phyloP scores from a whole-genome alignment of 2,329 filamentous ascomycete species.

The Beauveria sp. region DNA sequence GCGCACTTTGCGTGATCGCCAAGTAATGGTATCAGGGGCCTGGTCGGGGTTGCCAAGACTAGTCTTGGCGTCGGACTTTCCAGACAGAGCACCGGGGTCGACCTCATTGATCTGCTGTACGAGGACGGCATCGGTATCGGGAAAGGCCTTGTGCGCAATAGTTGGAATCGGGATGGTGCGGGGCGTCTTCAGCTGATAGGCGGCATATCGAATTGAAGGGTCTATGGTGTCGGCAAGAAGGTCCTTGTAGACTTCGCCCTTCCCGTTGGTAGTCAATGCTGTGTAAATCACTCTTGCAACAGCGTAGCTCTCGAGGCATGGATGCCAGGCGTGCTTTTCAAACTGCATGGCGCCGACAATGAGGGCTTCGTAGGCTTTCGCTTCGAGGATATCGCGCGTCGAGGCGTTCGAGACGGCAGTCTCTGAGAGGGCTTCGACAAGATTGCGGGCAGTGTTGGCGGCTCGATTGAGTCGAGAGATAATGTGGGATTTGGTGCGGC shows the following conservation, averaged over 20 bases:
- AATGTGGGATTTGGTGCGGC: constrained; percentile 78
- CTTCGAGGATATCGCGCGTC: constrained; percentile 70
- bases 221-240: constrained; percentile 80
- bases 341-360: constrained; percentile 72
- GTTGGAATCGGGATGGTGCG: constrained; percentile 74
- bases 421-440: constrained; percentile 61
- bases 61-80: constrained; percentile 38
- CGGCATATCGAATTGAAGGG: constrained; percentile 87
- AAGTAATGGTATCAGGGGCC: constrained; percentile 68
- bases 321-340: constrained; percentile 81
- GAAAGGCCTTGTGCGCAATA: constrained; percentile 74
- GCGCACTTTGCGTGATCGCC: constrained; percentile 77
- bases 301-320: constrained; percentile 68
- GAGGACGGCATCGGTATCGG: constrained; percentile 53
- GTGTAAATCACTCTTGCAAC: constrained; percentile 76
- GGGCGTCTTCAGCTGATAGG: constrained; percentile 83
- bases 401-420: constrained; percentile 55
- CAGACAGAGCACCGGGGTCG: constrained; percentile 41
- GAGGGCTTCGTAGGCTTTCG: constrained; percentile 71
- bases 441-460: constrained; percentile 56
- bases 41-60: constrained; percentile 43
- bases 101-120: constrained; percentile 62
- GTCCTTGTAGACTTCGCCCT: constrained; percentile 75
- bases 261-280: constrained; percentile 52
- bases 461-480: constrained; percentile 82